Base-by-base conservation (phyloP, 306 rosid genomes). In the Casuarina equisetifolia region DNA sequence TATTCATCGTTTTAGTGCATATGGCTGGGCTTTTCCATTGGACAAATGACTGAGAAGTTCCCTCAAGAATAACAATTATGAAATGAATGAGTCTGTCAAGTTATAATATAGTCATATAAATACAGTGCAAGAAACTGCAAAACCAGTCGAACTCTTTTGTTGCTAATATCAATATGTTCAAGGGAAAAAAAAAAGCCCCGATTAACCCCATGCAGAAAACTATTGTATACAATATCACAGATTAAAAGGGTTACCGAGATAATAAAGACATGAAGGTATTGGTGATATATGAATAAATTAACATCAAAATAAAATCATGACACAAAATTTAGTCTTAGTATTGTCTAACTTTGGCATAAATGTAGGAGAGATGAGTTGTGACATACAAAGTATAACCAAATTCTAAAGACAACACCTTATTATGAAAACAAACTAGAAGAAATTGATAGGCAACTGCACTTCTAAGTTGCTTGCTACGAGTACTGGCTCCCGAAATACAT, bases 391-490 rank as follows among this genome's bases (percentile, higher is more conserved):
- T 35, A 75, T 53, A 75, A 74, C 59, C 71, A 73, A 75, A 75
- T 44, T 72, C 62, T 17, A 81, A 74, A 77, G 52, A 74, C 45
- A 82, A 44, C 81, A 95, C 98, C 85, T 86, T 86, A 46, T 83
- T 32, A 73, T 72, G 81, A 81, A 89, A 89, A 89, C 79, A 86
- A 73, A 81, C 50, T 73, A 87, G 91, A 78, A 95, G 86, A 78
- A 81, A 83, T 79, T 92, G 92, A 88, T 88, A 77, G 75, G 98
- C 90, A 73, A 89, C 66, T 55, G 83, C 81, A 80, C 96, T 87
- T 83, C 88, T 86, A 58, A 95, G 91, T 72, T 88, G 93, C 80
- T 85, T 92, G 76, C 85, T 77, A 40, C 97, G 96, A 70, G 86
- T 54, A 69, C 83, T 76, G 11, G 59, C 85, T 78, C 84, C 88